Evolutionary conservation across 768 basidiomycete genomes (phyloP), one percentile per base, ranked within the genome.

Genomic region (Austroboletus festivus): DNA sequence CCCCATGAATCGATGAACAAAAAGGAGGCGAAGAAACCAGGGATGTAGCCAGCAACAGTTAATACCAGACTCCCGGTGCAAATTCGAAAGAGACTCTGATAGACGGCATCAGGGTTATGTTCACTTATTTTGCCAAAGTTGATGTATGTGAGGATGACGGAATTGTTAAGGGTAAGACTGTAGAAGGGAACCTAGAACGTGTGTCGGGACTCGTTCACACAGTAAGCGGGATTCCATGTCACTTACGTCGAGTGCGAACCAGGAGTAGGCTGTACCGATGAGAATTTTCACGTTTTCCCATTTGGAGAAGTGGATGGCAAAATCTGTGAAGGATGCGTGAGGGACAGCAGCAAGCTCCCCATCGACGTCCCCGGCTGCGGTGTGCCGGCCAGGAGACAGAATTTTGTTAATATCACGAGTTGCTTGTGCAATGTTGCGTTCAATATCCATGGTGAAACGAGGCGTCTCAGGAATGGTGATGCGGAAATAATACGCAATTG

Each of bases 381-480:
- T 60, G 59, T 59, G 71, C 12, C 58, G 68, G 19, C 75, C 72
- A 19, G 67, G 71, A 18, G 73, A 69, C 37, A 92, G 58, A 50
- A 88, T 82, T 21, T 73, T 73, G 45, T 80, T 74, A 53, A 92
- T 87, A 56, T 93, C 90, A 42, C 75, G 69, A 3, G 79, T 56
- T 9, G 90, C 92, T 60, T 83, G 86, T 49, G 77, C 71, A 44
- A 93, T 73, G 61, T 93, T 91, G 37, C 72, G 74, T 64, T 89
- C 86, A 53, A 94, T 80, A 73, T 93, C 91, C 86, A 93, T 90
- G 51, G 89, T 94, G 68, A 77, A 83, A 53, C 92, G 89, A 23
- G 92, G 92, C 1, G 91, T 93, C 67, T 94, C 91, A 12, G 90
- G 89, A 60, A 94, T 91, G 24, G 91, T 93, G 34, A 92, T 74